A percentile compares a stretch with the other conserved stretches of the same genome.
Conservation (phyloP, 345 rosid species). For the Citrus trifoliata region DNA sequence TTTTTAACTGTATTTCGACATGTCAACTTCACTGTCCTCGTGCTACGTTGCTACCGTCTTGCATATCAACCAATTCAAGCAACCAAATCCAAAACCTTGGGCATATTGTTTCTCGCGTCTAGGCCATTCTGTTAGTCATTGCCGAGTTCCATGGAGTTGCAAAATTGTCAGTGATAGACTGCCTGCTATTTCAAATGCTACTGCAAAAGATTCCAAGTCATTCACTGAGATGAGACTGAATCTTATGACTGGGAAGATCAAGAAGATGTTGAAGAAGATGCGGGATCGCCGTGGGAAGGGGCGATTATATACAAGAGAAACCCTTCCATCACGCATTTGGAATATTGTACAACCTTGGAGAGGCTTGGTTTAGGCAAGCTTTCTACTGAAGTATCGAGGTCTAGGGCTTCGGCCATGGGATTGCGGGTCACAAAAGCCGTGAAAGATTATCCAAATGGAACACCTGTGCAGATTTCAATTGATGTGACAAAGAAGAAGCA, state of each 20-base stretch:
- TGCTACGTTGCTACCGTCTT: conserved; percentile 26
- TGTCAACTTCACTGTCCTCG: conserved; percentile 39
- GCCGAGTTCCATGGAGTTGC: background rate
- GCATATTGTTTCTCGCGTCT: conserved; percentile 14
- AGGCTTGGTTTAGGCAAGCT: conserved; percentile 80
- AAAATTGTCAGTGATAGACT: conserved; percentile 13
- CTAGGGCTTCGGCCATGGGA: conserved; percentile 82
- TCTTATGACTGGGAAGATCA: conserved; percentile 59
- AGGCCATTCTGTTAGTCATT: background rate
- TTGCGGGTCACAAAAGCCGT: conserved; percentile 82
- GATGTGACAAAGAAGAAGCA: conserved; percentile 75
- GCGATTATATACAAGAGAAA: conserved; percentile 74
- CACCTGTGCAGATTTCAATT: conserved; percentile 87
- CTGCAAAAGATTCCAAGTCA: conserved; percentile 24
- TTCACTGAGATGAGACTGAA: conserved; percentile 33
- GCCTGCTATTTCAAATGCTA: conserved; percentile 10
- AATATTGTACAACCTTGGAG: conserved; percentile 89
- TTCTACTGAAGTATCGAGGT: conserved; percentile 63
- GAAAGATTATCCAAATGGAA: conserved; percentile 79
- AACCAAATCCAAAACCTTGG: conserved; percentile 7
- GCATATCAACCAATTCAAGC: conserved; percentile 8
- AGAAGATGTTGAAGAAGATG: conserved; percentile 51
- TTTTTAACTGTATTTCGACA: conserved; percentile 5
- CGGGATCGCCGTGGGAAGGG: conserved; percentile 88
- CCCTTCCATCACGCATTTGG: conserved; percentile 65